phyloP scores from a whole-genome alignment of 176 grass and related monocot genomes.

The Sorghum bicolor region Sorghum_bicolor_NCBIv3 NC_012872.2:56263501-56264000 shows the following conservation, averaged over 20 bases:
- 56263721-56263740: constrained; percentile 88
- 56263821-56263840: constrained; percentile 11
- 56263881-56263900: neutral
- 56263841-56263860: constrained; percentile 20
- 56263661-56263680: constrained; percentile 14
- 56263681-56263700: constrained; percentile 2
- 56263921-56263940: no score
- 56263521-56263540: constrained; percentile 56
- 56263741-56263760: constrained; percentile 84
- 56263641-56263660: constrained; percentile 5
- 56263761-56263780: constrained; percentile 86
- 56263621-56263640: constrained; percentile 14
- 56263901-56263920: neutral
- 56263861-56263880: constrained; percentile 1
- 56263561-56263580: constrained; percentile 82
- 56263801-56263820: constrained; percentile 26
- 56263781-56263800: constrained; percentile 91
- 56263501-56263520: constrained; percentile 76
- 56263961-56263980: neutral
- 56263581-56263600: constrained; percentile 99
- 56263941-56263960: neutral
- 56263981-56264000: neutral
- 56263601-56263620: constrained; percentile 21
- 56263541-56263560: constrained; percentile 67
- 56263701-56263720: constrained; percentile 10